Conservation (phyloP, 768 basidiomycete genomes). For the Agaricus sinodeliciosus region DNA sequence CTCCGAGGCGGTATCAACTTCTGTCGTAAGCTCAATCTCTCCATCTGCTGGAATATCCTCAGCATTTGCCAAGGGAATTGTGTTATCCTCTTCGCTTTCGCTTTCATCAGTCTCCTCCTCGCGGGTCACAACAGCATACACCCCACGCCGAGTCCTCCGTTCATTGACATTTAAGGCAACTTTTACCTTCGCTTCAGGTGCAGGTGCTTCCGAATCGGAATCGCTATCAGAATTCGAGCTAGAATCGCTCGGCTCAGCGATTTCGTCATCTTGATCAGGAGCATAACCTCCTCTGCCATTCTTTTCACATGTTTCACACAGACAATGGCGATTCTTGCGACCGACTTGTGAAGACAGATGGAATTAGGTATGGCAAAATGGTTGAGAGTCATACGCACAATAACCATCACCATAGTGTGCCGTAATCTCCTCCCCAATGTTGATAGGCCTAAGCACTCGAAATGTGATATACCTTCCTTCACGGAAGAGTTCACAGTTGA, state of each 20-base stretch:
- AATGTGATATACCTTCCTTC: constrained; percentile 89
- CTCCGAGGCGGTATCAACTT: constrained; percentile 41
- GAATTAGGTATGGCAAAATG: constrained; percentile 3
- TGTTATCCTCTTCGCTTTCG: constrained; percentile 48
- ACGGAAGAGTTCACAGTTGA: constrained; percentile 84
- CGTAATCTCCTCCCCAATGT: constrained; percentile 80
- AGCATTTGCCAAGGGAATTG: constrained; percentile 36
- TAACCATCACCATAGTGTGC: constrained; percentile 90
- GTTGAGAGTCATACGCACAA: constrained; percentile 48
- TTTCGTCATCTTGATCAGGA: constrained; percentile 45
- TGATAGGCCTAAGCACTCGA: constrained; percentile 71
- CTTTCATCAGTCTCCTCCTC: constrained; percentile 59
- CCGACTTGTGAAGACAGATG: constrained; percentile 24
- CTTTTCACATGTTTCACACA: constrained; percentile 85
- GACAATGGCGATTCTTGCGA: constrained; percentile 44
- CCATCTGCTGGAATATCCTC: constrained; percentile 38
- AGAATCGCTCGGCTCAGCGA: constrained; percentile 26
- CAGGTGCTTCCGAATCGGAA: constrained; percentile 39
- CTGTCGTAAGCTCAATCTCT: constrained; percentile 50
- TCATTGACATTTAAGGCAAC: constrained; percentile 62
- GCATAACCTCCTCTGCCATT: constrained; percentile 71
- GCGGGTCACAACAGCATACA: constrained; percentile 63
- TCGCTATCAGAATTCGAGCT: constrained; percentile 36
- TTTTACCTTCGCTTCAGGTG: constrained; percentile 33
- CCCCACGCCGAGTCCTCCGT: constrained; percentile 73